phyloP scores from a whole-genome alignment of 306 rosid species.

The Parietaria judaica region DNA sequence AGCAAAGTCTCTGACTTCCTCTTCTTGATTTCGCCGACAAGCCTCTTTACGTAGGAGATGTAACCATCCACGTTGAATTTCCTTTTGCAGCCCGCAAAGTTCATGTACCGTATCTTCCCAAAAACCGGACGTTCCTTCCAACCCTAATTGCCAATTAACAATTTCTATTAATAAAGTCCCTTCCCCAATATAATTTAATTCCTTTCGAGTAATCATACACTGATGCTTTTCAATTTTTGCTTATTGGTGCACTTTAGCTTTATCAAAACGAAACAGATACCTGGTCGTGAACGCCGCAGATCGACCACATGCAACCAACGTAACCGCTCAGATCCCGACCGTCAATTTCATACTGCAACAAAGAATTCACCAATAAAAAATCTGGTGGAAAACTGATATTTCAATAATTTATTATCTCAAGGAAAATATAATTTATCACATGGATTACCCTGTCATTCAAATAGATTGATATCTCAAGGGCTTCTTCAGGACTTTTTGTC shows the following conservation, averaged over 20 bases:
- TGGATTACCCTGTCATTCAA: slow-evolving; percentile 65
- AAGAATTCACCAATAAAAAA: neutral
- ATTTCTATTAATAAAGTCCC: too few species aligned
- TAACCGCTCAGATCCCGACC: slow-evolving; percentile 94
- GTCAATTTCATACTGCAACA: slow-evolving; percentile 74
- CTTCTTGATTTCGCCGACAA: slow-evolving; percentile 51
- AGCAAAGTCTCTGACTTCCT: slow-evolving; percentile 45
- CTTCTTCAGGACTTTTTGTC: slow-evolving; percentile 96
- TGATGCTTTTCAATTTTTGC: too few species aligned
- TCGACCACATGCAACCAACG: slow-evolving; percentile 96
- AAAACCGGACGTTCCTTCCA: slow-evolving; percentile 78
- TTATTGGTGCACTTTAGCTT: too few species aligned
- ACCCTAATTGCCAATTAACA: slow-evolving; percentile 37
- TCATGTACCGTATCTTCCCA: slow-evolving; percentile 94
- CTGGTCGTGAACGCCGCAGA: slow-evolving; percentile 95
- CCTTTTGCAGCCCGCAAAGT: slow-evolving; percentile 88
- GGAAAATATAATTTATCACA: too few species aligned
- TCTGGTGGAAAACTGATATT: too few species aligned
- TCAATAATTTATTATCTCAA: too few species aligned
- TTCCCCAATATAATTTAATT: too few species aligned
- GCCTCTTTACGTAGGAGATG: slow-evolving; percentile 44
- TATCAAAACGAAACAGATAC: slow-evolving; percentile 17
- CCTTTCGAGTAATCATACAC: too few species aligned
- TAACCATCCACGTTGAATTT: slow-evolving; percentile 81
- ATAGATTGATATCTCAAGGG: slow-evolving; percentile 67